Conservation (phyloP, 2,329 filamentous ascomycete species). For the Ophiocordyceps camponoti-leonardi region DNA sequence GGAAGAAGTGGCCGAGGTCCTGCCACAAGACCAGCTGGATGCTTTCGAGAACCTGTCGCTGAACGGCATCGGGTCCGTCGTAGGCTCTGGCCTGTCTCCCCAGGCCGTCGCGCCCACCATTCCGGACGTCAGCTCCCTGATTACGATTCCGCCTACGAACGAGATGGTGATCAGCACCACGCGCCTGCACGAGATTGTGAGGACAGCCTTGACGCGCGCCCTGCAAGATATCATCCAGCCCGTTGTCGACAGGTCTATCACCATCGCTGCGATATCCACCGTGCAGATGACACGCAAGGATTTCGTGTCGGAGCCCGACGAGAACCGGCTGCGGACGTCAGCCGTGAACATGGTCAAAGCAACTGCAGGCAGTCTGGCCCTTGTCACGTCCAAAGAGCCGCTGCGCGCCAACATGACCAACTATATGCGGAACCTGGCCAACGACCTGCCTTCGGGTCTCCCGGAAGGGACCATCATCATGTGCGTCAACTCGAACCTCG, state of each 20-base stretch:
- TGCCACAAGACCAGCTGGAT: slow-evolving; percentile 52
- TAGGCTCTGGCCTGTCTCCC: slow-evolving; percentile 58
- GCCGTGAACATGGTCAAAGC: slow-evolving; percentile 91
- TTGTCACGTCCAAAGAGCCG: slow-evolving; percentile 97
- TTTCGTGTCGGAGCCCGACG: slow-evolving; percentile 83
- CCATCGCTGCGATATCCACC: slow-evolving; percentile 92
- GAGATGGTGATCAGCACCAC: slow-evolving; percentile 59
- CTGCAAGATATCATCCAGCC: slow-evolving; percentile 94
- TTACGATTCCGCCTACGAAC: slow-evolving; percentile 67
- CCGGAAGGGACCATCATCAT: slow-evolving; percentile 93
- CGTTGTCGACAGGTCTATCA: slow-evolving; percentile 92
- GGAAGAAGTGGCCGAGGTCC: slow-evolving; percentile 42
- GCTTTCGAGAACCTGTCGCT: slow-evolving; percentile 70
- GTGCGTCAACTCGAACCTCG: slow-evolving; percentile 96
- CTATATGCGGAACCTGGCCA: slow-evolving; percentile 63
- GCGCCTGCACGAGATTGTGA: slow-evolving; percentile 60
- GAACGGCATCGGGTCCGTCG: slow-evolving; percentile 52
- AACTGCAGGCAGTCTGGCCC: slow-evolving; percentile 78
- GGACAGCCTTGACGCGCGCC: slow-evolving; percentile 71
- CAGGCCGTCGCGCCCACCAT: slow-evolving; percentile 63
- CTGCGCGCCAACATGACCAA: slow-evolving; percentile 93
- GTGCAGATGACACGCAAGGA: slow-evolving; percentile 93
- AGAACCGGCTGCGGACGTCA: slow-evolving; percentile 68
- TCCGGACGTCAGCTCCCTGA: slow-evolving; percentile 63
- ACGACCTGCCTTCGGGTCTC: slow-evolving; percentile 59